These are phyloP conservation scores for Alternaria triticina DNA, from an alignment of 2,329 filamentous ascomycete genomes.

Conservation along the genomic window DNA sequence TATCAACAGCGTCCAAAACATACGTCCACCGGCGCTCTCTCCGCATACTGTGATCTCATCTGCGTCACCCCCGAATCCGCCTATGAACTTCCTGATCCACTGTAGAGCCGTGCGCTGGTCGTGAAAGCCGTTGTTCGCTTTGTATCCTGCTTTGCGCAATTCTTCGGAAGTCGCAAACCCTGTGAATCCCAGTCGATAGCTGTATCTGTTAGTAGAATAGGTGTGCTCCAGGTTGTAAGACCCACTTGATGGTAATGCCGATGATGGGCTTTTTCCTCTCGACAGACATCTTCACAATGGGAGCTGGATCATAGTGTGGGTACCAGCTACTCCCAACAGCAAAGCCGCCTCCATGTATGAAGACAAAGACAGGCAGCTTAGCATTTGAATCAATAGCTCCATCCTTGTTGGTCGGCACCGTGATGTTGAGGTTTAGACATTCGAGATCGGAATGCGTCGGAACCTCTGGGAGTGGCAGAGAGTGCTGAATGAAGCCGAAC, in stretches of 20 bases:
- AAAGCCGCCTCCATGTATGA: slow-evolving; percentile 62
- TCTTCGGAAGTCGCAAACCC: slow-evolving; percentile 56
- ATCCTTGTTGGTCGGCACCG: slow-evolving; percentile 47
- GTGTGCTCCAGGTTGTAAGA: slow-evolving; percentile 35
- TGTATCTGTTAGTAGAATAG: slow-evolving; percentile 14
- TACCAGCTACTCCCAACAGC: slow-evolving; percentile 59
- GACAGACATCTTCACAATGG: slow-evolving; percentile 54
- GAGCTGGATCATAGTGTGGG: slow-evolving; percentile 58
- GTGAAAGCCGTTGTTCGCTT: slow-evolving; percentile 43
- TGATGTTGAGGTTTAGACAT: slow-evolving; percentile 61
- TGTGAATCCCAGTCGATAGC: slow-evolving; percentile 41
- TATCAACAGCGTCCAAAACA: slow-evolving; percentile 5
- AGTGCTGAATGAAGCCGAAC: slow-evolving; percentile 57
- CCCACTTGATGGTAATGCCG: slow-evolving; percentile 54
- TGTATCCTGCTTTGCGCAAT: slow-evolving; percentile 52
- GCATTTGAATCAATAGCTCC: slow-evolving; percentile 27
- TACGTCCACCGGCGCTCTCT: slow-evolving; percentile 58
- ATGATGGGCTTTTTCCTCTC: slow-evolving; percentile 56
- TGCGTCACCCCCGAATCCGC: slow-evolving; percentile 48
- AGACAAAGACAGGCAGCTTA: slow-evolving; percentile 59
- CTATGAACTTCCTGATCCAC: slow-evolving; percentile 48
- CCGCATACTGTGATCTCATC: slow-evolving; percentile 52
- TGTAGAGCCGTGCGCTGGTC: slow-evolving; percentile 46
- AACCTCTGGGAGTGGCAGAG: slow-evolving; percentile 48
- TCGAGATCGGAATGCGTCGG: slow-evolving; percentile 55